Conservation (phyloP, 2,329 filamentous ascomycete species). For the Botrytis galanthina region DNA sequence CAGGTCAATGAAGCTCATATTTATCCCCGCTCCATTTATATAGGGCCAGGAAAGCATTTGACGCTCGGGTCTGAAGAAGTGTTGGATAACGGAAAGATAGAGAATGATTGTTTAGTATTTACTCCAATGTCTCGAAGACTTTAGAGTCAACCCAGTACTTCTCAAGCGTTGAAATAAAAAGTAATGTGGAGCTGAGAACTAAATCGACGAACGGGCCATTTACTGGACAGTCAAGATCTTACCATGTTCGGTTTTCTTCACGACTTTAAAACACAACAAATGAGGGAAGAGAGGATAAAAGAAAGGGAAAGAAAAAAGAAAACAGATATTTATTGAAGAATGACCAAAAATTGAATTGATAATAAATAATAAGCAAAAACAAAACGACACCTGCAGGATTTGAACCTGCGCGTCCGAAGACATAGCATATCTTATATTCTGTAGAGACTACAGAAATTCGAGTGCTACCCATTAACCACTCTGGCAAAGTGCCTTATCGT, state of each 20-base stretch:
- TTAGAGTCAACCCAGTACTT: background rate
- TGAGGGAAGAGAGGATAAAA: background rate
- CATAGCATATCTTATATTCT: constrained; percentile 37
- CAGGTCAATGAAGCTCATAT: background rate
- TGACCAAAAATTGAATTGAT: background rate
- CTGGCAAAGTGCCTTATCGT: constrained; percentile 33
- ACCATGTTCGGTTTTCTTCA: background rate
- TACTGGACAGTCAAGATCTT: background rate
- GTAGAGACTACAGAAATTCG: constrained; percentile 26
- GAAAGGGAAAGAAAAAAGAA: background rate
- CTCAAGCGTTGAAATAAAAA: background rate
- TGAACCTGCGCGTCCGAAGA: constrained; percentile 40
- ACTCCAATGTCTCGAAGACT: background rate
- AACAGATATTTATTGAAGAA: background rate
- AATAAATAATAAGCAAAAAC: accelerated
- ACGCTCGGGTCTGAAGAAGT: background rate
- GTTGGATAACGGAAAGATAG: background rate
- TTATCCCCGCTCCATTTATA: background rate
- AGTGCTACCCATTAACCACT: constrained; percentile 41
- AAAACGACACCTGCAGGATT: constrained; percentile 36
- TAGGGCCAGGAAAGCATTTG: background rate
- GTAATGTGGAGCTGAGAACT: background rate
- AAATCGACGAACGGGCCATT: background rate
- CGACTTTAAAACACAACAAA: background rate
- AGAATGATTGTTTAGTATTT: background rate